Evolutionary conservation across 2,329 filamentous ascomycete genomes (phyloP).

Genomic region (Talaromyces sp.): DNA sequence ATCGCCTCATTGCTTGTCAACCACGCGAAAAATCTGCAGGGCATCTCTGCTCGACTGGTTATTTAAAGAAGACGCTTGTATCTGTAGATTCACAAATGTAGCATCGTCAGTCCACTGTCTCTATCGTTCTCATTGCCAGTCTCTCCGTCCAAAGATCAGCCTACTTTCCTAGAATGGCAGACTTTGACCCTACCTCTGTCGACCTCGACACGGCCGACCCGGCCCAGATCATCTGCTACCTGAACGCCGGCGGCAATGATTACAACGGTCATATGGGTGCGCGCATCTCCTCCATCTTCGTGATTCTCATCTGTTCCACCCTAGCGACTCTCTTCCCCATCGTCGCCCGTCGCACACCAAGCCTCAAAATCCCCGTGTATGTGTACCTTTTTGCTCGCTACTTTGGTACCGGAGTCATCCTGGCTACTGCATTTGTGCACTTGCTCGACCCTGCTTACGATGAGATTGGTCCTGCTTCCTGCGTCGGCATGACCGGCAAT

Average conservation of each 20-base stretch:
- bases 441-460: slow-evolving; percentile 45
- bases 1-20: not conserved
- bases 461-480: slow-evolving; percentile 47
- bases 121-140: not conserved
- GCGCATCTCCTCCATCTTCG: slow-evolving; percentile 44
- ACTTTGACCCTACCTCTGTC: slow-evolving; percentile 42
- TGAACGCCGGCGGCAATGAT: slow-evolving; percentile 47
- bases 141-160: not conserved
- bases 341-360: slow-evolving; percentile 39
- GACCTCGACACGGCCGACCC: slow-evolving; percentile 44
- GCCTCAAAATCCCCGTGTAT: slow-evolving; percentile 40
- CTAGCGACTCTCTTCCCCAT: slow-evolving; percentile 47
- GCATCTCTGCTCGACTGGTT: not conserved
- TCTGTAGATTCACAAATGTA: too few species aligned
- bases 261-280: slow-evolving; percentile 51
- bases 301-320: slow-evolving; percentile 43
- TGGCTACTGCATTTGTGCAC: slow-evolving; percentile 49
- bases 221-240: slow-evolving; percentile 50
- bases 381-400: slow-evolving; percentile 48
- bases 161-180: slow-evolving; percentile 1
- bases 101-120: not conserved
- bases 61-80: slow-evolving; percentile 3
- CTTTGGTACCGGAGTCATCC: slow-evolving; percentile 47
- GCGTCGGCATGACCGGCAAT: slow-evolving; percentile 52
- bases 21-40: slow-evolving; percentile 3